phyloP scores from a whole-genome alignment of 805 yeast genomes.

The Saccharomycopsis oosterbeekiorum region DNA sequence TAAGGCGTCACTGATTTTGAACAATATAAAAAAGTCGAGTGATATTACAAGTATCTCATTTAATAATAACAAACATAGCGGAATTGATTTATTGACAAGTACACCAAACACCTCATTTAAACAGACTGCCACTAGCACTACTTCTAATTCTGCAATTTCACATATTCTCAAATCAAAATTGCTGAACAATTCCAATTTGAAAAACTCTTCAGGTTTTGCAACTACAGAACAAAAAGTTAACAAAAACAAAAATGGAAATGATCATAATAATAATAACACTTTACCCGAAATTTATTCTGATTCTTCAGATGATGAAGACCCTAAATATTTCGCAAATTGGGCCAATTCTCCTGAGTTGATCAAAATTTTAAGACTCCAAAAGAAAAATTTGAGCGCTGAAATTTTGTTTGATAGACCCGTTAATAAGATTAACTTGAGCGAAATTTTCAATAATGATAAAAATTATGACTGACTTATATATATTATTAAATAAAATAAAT shows the following conservation, averaged over 20 bases:
- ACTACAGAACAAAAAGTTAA: not conserved
- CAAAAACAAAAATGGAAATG: not conserved
- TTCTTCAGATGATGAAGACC: constrained; percentile 45
- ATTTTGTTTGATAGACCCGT: constrained; percentile 62
- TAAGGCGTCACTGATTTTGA: not conserved
- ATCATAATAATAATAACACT: constrained; percentile 20
- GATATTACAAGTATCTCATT: constrained; percentile 15
- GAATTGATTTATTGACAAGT: not conserved
- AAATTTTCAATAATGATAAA: constrained; percentile 40
- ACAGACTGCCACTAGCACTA: not conserved
- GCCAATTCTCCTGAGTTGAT: constrained; percentile 50
- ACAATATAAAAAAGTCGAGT: constrained; percentile 14
- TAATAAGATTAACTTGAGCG: constrained; percentile 58
- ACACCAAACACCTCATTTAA: constrained; percentile 15
- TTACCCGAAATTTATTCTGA: constrained; percentile 41
- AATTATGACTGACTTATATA: constrained; percentile 1
- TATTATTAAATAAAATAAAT: not conserved
- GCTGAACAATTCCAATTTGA: not conserved
- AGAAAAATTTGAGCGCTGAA: constrained; percentile 49
- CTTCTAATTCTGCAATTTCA: constrained; percentile 6
- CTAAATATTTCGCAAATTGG: constrained; percentile 45
- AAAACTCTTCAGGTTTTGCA: not conserved
- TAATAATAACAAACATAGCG: not conserved
- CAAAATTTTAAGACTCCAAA: constrained; percentile 35
- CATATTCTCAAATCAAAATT: constrained; percentile 1